phyloP scores from a whole-genome alignment of 2,329 filamentous ascomycete species.

The Ambrosiella cleistominuta region DNA sequence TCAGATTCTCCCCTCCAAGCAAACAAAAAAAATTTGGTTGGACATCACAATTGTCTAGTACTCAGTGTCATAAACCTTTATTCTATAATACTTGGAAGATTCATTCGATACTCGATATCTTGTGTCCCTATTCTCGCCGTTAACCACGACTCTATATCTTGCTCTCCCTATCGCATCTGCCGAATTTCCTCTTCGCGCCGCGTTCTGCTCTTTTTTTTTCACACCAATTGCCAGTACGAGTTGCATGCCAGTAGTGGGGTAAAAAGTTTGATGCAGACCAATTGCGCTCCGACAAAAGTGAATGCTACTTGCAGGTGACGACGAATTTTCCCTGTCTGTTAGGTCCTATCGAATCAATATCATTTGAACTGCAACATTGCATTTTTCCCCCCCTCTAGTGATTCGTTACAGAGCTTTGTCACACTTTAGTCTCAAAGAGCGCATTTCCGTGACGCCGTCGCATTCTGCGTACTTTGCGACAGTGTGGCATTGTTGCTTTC shows the following conservation, averaged over 20 bases:
- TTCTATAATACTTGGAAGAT: no score
- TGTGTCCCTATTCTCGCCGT: no score
- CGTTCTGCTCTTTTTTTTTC: background rate
- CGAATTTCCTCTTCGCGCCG: background rate
- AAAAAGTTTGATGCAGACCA: background rate
- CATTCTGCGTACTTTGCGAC: background rate
- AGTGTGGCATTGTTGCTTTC: background rate
- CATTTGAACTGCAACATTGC: background rate
- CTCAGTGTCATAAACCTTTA: no score
- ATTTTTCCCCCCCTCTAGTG: background rate
- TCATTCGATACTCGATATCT: no score
- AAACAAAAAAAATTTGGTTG: no score
- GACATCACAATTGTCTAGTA: no score
- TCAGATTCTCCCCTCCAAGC: no score
- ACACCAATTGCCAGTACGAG: background rate
- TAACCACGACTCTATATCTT: no score
- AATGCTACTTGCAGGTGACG: background rate
- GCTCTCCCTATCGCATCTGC: background rate
- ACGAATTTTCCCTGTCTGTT: slow-evolving; percentile 2
- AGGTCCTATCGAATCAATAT: background rate
- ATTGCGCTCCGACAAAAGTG: background rate
- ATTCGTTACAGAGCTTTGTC: background rate
- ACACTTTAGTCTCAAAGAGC: background rate
- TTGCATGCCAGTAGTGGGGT: slow-evolving; percentile 7
- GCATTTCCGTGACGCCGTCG: background rate